These are phyloP conservation scores for Naganishia sp. DNA, from an alignment of 1,284 basidiomycete genomes.

Conservation along the genomic window DNA sequence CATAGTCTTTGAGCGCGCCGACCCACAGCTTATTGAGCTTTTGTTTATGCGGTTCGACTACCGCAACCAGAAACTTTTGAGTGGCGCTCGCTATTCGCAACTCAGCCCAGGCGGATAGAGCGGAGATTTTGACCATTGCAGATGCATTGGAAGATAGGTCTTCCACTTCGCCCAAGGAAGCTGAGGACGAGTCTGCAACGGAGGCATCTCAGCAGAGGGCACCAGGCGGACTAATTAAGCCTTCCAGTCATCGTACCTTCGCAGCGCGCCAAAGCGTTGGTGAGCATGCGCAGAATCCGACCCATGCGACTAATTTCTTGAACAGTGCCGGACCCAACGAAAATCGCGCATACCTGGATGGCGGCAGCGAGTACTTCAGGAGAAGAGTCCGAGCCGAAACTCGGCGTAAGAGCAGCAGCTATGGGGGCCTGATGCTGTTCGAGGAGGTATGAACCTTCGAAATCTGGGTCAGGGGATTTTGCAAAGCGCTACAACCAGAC, in stretches of 20 bases:
- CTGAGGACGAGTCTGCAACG: conserved; percentile 70
- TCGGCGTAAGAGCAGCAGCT: conserved; percentile 95
- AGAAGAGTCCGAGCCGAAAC: conserved; percentile 90
- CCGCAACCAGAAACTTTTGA: conserved; percentile 75
- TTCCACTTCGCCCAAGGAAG: conserved; percentile 81
- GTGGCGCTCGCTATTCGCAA: conserved; percentile 75
- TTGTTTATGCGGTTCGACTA: conserved; percentile 78
- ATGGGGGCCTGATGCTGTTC: conserved; percentile 99
- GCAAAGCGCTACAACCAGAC: conserved; percentile 70
- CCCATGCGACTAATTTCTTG: conserved; percentile 89
- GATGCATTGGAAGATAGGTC: conserved; percentile 90
- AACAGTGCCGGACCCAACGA: conserved; percentile 93
- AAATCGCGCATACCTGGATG: conserved; percentile 90
- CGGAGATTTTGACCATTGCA: conserved; percentile 91
- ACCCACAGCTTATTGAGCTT: conserved; percentile 84
- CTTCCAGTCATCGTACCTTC: conserved; percentile 60
- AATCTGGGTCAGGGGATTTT: conserved; percentile 84
- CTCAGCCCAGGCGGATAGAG: conserved; percentile 93
- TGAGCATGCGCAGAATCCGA: conserved; percentile 86
- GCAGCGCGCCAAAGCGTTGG: conserved; percentile 83
- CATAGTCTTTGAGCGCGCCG: conserved; percentile 84
- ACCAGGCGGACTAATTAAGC: not conserved
- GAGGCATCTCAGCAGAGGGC: not conserved
- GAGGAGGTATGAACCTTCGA: conserved; percentile 83
- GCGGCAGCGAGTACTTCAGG: conserved; percentile 93